phyloP scores from a whole-genome alignment of 1,284 basidiomycete species.

The Cryptococcus sp. region DNA sequence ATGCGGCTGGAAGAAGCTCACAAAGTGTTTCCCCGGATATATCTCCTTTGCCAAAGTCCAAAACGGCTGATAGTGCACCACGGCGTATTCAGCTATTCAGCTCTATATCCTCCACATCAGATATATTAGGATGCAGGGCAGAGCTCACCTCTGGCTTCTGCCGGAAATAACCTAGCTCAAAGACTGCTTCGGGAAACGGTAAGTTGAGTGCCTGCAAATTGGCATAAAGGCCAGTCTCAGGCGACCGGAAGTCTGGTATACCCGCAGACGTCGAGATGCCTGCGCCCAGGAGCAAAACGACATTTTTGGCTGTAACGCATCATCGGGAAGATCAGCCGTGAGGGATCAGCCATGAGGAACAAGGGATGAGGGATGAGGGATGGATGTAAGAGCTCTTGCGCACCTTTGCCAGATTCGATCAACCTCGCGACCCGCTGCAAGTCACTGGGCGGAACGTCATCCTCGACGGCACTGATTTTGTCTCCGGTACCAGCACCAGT shows the following conservation, averaged over 20 bases:
- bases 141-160: constrained; percentile 38
- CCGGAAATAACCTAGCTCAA: constrained; percentile 56
- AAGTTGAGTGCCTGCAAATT: constrained; percentile 58
- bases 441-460: too few species aligned
- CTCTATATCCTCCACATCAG: not conserved
- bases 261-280: constrained; percentile 59
- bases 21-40: constrained; percentile 60
- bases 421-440: constrained; percentile 41
- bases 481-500: too few species aligned
- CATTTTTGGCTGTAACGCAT: constrained; percentile 45
- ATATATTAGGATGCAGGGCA: not conserved
- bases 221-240: constrained; percentile 59
- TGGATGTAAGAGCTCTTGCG: not conserved
- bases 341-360: not conserved
- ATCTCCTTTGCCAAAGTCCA: constrained; percentile 87
- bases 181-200: constrained; percentile 61
- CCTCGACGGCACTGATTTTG: too few species aligned
- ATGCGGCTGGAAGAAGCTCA: constrained; percentile 15
- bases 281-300: constrained; percentile 58
- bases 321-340: not conserved
- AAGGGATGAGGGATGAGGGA: not conserved
- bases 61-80: constrained; percentile 60
- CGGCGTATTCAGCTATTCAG: not conserved
- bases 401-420: constrained; percentile 48
- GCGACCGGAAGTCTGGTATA: constrained; percentile 55